Evolutionary conservation across 108 stramenopile species (phyloP), one percentile per base, ranked within the genome.

Genomic region (Nitzschia sp.): DNA sequence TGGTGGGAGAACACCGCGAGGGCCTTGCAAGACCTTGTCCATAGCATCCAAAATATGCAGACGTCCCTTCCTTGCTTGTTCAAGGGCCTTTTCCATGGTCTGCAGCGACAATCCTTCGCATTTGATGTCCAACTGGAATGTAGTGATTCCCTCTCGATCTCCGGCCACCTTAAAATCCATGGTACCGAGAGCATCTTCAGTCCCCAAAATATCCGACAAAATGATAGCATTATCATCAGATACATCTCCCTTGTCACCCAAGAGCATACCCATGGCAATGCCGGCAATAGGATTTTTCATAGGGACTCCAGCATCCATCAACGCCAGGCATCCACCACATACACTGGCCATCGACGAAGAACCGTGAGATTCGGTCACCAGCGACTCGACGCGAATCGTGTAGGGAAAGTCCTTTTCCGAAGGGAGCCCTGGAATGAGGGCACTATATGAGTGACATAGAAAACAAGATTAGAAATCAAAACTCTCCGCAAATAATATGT

Each of bases 121-220:
- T 72, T 97, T 97, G 78, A 96, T 93, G 75, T 97, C 97, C 35
- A 97, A 73, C 67, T 97, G 97, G 53, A 97, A 96, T n/a, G 89
- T 82, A 30, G 86, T 86, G 53, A 92, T 88, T 25, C 93, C 96
- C 9, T 81, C 79, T 48, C 79, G 68, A 54, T 89, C 82, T 19
- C 96, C 96, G 3, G 94, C 93, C 23, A 96, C 92, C 63, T 92
- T 92, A 71, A 94, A 90, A 73, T 91, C 90, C 91, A 96, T 96
- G 8, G 87, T 85, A 50, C 91, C 92, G 11, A 91, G 62, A 25
- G 83, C 88, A 73, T 94, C 95, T 70, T 96, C 92, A 0, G 90
- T 84, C 8, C 92, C 95, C 50, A 85, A 64, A 50, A 96, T 88
- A 69, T 96, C 92, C 17, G 90, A 89, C 41, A 94, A 60, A 66